Percentiles rank a stretch among this genome's conserved stretches.
phyloP scores from a whole-genome alignment of 352 stramenopile species.

The Pythium apleroticum region DNA sequence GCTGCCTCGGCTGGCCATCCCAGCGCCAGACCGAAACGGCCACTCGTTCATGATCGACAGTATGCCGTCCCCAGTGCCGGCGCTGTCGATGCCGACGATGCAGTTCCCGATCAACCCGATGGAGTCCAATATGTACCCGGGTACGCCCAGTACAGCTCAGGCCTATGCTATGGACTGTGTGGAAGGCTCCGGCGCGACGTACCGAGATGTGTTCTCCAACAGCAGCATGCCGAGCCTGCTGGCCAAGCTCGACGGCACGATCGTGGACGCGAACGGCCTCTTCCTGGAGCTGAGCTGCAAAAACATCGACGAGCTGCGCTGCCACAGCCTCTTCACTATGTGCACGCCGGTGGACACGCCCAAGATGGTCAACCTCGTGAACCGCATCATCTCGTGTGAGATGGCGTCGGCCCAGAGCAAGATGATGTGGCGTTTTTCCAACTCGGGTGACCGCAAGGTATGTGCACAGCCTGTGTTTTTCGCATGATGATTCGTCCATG shows the following conservation, averaged over 20 bases:
- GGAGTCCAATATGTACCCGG: slow-evolving; percentile 37
- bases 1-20: slow-evolving; percentile 52
- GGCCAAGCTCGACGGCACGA: slow-evolving; percentile 74
- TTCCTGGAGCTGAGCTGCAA: slow-evolving; percentile 81
- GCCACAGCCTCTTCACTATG: slow-evolving; percentile 82
- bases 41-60: slow-evolving; percentile 77
- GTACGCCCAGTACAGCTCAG: slow-evolving; percentile 23
- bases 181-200: slow-evolving; percentile 66
- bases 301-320: slow-evolving; percentile 73
- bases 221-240: slow-evolving; percentile 80
- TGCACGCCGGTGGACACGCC: slow-evolving; percentile 69
- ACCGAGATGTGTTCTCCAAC: slow-evolving; percentile 71
- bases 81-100: slow-evolving; percentile 65
- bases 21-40: slow-evolving; percentile 40
- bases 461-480: slow-evolving; percentile 5
- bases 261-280: slow-evolving; percentile 74
- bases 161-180: slow-evolving; percentile 40
- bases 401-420: slow-evolving; percentile 79
- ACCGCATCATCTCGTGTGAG: slow-evolving; percentile 74
- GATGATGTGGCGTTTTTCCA: slow-evolving; percentile 83
- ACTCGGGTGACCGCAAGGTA: slow-evolving; percentile 71
- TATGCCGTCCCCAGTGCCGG: slow-evolving; percentile 70
- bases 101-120: slow-evolving; percentile 65
- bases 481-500: not conserved
- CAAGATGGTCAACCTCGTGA: slow-evolving; percentile 83